Evolutionary conservation across 1,284 basidiomycete species (phyloP).

Genomic region (Porodaedalea pini): DNA sequence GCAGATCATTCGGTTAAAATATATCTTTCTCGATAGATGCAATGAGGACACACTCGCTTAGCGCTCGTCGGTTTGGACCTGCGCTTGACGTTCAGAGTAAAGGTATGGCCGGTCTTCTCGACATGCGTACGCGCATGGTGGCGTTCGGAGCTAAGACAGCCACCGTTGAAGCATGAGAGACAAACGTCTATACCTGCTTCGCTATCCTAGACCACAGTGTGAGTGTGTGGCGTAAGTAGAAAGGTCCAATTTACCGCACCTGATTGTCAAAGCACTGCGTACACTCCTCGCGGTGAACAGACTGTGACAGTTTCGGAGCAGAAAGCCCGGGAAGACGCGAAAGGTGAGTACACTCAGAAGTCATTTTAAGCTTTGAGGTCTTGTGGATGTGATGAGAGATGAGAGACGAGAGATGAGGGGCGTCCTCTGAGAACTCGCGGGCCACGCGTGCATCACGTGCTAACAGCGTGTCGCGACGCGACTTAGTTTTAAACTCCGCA

Average conservation of each 20-base stretch:
- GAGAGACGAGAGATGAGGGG: background rate
- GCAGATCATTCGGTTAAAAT: background rate
- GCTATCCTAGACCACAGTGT: constrained; percentile 49
- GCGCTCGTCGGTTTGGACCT: constrained; percentile 56
- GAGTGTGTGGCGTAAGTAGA: constrained; percentile 3
- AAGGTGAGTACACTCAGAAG: constrained; percentile 8
- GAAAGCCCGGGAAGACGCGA: background rate
- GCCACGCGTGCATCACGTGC: constrained; percentile 2
- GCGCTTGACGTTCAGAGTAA: constrained; percentile 83
- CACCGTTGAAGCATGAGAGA: constrained; percentile 91
- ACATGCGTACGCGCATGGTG: constrained; percentile 74
- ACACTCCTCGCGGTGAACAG: constrained; percentile 84
- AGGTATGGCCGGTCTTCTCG: constrained; percentile 67
- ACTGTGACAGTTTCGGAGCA: constrained; percentile 42
- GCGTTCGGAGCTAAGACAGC: constrained; percentile 61
- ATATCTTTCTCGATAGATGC: background rate
- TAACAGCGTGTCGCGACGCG: constrained; percentile 4
- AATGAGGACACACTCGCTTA: constrained; percentile 54
- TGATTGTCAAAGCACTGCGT: constrained; percentile 96
- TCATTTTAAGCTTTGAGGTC: background rate
- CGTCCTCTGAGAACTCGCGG: background rate
- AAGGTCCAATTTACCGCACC: constrained; percentile 40
- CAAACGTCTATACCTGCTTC: constrained; percentile 86
- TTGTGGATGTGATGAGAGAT: background rate
- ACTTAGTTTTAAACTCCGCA: no score